A percentile compares a stretch with the other conserved stretches of the same genome.
phyloP scores from a whole-genome alignment of 2,329 filamentous ascomycete species.

The Fusarium chaquense region DNA sequence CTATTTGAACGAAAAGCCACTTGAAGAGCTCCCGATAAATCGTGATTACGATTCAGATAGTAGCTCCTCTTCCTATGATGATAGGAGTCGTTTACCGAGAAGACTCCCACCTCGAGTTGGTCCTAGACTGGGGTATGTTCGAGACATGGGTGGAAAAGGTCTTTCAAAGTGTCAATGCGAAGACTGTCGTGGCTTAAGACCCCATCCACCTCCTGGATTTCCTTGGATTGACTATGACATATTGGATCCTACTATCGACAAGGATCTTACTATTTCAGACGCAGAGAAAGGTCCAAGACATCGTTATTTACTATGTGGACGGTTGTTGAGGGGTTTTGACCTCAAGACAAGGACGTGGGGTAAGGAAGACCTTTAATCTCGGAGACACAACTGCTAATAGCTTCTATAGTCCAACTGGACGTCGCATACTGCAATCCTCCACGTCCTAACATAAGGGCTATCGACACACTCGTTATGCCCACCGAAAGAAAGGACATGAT shows the following conservation, averaged over 20 bases:
- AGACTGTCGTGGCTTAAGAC: not conserved
- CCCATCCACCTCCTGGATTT: not conserved
- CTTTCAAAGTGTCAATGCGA: not conserved
- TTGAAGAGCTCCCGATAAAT: fast-evolving
- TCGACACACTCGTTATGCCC: not conserved
- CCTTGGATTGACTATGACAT: not conserved
- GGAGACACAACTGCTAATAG: fast-evolving
- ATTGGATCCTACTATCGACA: not conserved
- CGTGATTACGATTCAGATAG: not conserved
- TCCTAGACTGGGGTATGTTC: not conserved
- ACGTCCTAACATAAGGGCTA: not conserved
- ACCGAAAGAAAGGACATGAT: not conserved
- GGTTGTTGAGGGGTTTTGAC: not conserved
- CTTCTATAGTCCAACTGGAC: not conserved
- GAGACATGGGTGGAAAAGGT: not conserved
- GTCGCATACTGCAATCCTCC: not conserved
- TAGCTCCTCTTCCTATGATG: not conserved
- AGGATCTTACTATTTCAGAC: not conserved
- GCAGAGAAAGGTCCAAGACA: not conserved
- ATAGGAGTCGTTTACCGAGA: not conserved
- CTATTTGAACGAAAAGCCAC: not conserved
- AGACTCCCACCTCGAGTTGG: not conserved
- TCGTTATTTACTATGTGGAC: not conserved
- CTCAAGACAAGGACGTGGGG: not conserved
- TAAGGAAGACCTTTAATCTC: not conserved